phyloP scores from a whole-genome alignment of 2,329 filamentous ascomycete species.

The Magnaporthiopsis poae region DNA sequence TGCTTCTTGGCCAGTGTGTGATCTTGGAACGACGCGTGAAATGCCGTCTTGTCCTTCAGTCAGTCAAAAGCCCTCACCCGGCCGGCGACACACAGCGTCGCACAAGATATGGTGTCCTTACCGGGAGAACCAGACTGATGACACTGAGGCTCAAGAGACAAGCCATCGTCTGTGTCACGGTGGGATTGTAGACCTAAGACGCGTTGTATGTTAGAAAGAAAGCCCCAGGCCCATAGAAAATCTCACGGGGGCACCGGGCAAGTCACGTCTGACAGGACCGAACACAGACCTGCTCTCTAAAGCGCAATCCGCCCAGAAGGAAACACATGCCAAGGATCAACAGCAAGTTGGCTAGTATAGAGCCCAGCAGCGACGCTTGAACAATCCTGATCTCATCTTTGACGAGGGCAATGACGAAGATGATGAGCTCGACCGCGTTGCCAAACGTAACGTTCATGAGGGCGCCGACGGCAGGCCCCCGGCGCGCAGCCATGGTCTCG shows the following conservation, averaged over 20 bases:
- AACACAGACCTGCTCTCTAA: constrained; percentile 40
- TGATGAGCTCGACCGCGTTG: constrained; percentile 83
- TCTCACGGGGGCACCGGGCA: not conserved
- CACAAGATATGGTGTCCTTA: constrained; percentile 26
- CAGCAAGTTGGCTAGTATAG: constrained; percentile 64
- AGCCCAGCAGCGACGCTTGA: constrained; percentile 67
- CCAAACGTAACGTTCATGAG: constrained; percentile 86
- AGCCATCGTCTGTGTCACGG: constrained; percentile 91
- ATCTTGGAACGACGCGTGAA: constrained; percentile 75
- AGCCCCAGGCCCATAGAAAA: not conserved
- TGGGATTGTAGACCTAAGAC: constrained; percentile 78
- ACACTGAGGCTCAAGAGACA: constrained; percentile 84
- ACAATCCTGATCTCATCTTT: constrained; percentile 70
- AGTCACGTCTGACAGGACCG: too few relatives aligned
- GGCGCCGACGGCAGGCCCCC: constrained; percentile 78
- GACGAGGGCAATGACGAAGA: constrained; percentile 71
- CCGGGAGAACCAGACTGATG: constrained; percentile 75
- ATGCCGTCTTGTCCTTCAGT: constrained; percentile 56
- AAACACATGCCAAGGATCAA: constrained; percentile 70
- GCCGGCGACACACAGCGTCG: not conserved
- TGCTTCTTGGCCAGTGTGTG: constrained; percentile 51
- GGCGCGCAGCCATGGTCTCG: constrained; percentile 74
- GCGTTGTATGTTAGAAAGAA: not conserved
- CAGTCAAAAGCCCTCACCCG: not conserved
- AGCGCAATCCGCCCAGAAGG: constrained; percentile 57